Evolutionary conservation across 1,139 yeast genomes (phyloP).

Genomic region (Protomyces gravidus): DNA sequence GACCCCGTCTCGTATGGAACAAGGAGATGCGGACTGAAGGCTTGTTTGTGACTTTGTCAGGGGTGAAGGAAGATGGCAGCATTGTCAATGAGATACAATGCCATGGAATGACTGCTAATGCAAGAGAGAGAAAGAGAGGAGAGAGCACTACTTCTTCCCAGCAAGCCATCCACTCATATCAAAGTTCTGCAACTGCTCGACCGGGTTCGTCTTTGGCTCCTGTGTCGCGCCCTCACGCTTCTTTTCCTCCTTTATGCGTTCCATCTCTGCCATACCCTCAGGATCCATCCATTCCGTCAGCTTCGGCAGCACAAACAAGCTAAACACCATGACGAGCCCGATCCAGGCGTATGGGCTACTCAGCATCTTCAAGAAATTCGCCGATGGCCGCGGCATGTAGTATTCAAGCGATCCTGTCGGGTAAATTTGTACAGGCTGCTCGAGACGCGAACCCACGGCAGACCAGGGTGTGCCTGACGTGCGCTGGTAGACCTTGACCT

Average conservation of each 20-base stretch:
- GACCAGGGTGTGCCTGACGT: neutral
- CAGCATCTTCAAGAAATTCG: conserved; percentile 1
- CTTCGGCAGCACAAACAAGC: conserved; percentile 13
- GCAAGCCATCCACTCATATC: conserved; percentile 28
- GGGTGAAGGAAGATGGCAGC: no score
- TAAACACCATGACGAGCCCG: conserved; percentile 15
- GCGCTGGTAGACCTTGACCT: neutral
- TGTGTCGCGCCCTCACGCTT: neutral
- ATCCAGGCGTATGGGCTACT: conserved; percentile 18
- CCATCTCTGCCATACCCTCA: conserved; percentile 24
- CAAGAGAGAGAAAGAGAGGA: no score
- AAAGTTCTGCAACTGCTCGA: conserved; percentile 19
- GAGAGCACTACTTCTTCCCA: conserved; percentile 19
- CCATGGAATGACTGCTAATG: no score
- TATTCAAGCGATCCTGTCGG: conserved; percentile 2
- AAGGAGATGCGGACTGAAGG: no score
- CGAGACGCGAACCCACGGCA: neutral
- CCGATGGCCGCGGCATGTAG: conserved; percentile 7
- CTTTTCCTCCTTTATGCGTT: conserved; percentile 1
- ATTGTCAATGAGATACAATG: no score
- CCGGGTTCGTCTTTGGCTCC: conserved; percentile 6
- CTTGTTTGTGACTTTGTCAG: no score
- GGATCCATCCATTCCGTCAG: conserved; percentile 14
- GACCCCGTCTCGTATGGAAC: no score
- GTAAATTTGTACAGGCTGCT: neutral